A percentile compares a stretch with the other conserved stretches of the same genome.
Conservation (phyloP, 495 filamentous ascomycete species). For the Aspergillus biplanus region DNA sequence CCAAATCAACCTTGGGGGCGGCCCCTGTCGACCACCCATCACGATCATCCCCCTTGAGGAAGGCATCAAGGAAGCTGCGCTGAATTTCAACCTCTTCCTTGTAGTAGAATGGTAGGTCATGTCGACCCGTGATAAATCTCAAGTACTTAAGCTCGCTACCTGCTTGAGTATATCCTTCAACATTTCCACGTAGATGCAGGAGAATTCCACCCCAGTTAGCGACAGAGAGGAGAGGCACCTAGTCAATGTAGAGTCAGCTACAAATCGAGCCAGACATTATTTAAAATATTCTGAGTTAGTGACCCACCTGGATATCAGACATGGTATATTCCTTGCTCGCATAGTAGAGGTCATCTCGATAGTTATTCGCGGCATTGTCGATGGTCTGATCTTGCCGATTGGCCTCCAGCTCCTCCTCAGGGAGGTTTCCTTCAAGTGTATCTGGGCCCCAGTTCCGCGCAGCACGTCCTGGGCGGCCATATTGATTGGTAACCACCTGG, state of each 20-base stretch:
- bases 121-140: slow-evolving; percentile 67
- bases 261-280: background rate
- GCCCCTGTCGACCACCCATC: slow-evolving; percentile 63
- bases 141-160: slow-evolving; percentile 66
- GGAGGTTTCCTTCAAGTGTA: slow-evolving; percentile 65
- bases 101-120: slow-evolving; percentile 75
- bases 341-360: slow-evolving; percentile 65
- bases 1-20: slow-evolving; percentile 57
- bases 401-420: slow-evolving; percentile 59
- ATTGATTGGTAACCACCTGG: slow-evolving; percentile 65
- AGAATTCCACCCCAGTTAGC: slow-evolving; percentile 71
- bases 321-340: slow-evolving; percentile 60
- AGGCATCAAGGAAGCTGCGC: slow-evolving; percentile 66
- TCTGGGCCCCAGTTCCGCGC: slow-evolving; percentile 48
- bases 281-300: background rate
- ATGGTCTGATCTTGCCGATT: slow-evolving; percentile 64
- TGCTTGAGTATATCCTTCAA: slow-evolving; percentile 62
- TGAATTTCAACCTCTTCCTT: slow-evolving; percentile 66
- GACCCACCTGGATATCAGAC: slow-evolving; percentile 58
- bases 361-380: slow-evolving; percentile 58
- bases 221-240: slow-evolving; percentile 63
- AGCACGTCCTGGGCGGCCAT: slow-evolving; percentile 51
- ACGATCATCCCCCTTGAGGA: slow-evolving; percentile 64
- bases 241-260: slow-evolving; percentile 31
- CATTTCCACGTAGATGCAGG: slow-evolving; percentile 66